Evolutionary conservation across 805 yeast genomes (phyloP).

Genomic region (Ogataea corticis): DNA sequence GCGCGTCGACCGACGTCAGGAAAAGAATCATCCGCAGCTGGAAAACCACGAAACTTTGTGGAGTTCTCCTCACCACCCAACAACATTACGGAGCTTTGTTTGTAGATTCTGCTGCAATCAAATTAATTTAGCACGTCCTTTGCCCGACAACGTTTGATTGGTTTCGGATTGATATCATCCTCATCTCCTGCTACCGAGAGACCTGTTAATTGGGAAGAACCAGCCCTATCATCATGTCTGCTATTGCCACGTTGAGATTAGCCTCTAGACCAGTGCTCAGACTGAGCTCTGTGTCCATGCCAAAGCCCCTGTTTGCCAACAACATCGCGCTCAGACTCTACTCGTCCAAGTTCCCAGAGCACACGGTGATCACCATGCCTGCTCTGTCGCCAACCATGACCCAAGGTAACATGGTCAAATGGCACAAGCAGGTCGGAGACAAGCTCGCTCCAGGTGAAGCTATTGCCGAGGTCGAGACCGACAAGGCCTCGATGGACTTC

Average conservation of each 20-base stretch:
- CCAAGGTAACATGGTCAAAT: constrained; percentile 84
- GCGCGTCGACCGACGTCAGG: constrained; percentile 15
- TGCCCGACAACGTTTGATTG: constrained; percentile 4
- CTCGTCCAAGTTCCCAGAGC: constrained; percentile 43
- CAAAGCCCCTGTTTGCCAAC: constrained; percentile 13
- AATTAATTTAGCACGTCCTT: neutral
- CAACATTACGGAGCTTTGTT: constrained; percentile 1
- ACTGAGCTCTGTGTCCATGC: constrained; percentile 12
- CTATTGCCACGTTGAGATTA: constrained; percentile 34
- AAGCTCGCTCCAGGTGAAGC: constrained; percentile 88
- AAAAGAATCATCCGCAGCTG: constrained; percentile 26
- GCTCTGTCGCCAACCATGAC: constrained; percentile 99
- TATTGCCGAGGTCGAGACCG: constrained; percentile 96
- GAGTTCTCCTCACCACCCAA: constrained; percentile 5
- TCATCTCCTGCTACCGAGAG: neutral
- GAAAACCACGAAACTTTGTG: constrained; percentile 8
- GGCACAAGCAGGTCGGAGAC: constrained; percentile 93
- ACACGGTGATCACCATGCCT: constrained; percentile 93
- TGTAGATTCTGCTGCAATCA: neutral
- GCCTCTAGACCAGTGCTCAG: constrained; percentile 31
- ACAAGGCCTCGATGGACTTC: constrained; percentile 96
- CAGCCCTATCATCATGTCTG: constrained; percentile 28
- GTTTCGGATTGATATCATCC: constrained; percentile 2
- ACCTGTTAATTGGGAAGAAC: neutral
- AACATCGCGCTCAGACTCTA: constrained; percentile 22